Conservation (phyloP, 306 rosid species). For the Vigna hirtella region DNA sequence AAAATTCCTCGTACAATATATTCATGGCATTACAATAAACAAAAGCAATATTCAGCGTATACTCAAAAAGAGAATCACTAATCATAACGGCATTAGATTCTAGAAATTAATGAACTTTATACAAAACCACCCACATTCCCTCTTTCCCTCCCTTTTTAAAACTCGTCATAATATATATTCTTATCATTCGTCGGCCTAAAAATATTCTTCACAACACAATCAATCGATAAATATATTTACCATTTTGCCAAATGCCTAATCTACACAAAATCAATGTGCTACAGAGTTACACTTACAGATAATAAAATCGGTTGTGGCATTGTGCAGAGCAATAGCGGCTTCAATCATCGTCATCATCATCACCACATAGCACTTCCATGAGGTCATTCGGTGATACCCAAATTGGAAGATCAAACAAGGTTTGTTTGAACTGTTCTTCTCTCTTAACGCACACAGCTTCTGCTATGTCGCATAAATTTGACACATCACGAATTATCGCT, state of each 20-base stretch:
- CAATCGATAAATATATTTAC: slow-evolving; percentile 48
- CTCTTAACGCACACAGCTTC: slow-evolving; percentile 60
- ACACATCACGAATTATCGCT: slow-evolving; percentile 61
- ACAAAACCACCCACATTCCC: slow-evolving; percentile 41
- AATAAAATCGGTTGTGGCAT: slow-evolving; percentile 40
- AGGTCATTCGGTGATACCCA: slow-evolving; percentile 74
- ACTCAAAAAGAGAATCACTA: slow-evolving; percentile 16
- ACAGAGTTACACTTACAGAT: slow-evolving; percentile 40
- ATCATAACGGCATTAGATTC: slow-evolving; percentile 18
- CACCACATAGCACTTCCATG: slow-evolving; percentile 56
- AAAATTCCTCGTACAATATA: background rate
- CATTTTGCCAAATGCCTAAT: slow-evolving; percentile 42
- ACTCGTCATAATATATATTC: slow-evolving; percentile 17
- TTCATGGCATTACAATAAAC: background rate
- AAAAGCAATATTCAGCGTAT: background rate
- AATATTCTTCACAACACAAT: slow-evolving; percentile 42
- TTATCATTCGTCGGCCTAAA: background rate
- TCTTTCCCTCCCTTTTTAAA: slow-evolving; percentile 34
- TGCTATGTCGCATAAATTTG: slow-evolving; percentile 66
- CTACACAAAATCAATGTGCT: slow-evolving; percentile 48
- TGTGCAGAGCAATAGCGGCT: slow-evolving; percentile 11
- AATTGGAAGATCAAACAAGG: slow-evolving; percentile 69
- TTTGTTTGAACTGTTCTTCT: slow-evolving; percentile 59
- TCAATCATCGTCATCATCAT: slow-evolving; percentile 42
- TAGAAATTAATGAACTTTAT: slow-evolving; percentile 27